These are phyloP conservation scores for Kwoniella shandongensis DNA, from an alignment of 768 basidiomycete species.

Conservation along the genomic window DNA sequence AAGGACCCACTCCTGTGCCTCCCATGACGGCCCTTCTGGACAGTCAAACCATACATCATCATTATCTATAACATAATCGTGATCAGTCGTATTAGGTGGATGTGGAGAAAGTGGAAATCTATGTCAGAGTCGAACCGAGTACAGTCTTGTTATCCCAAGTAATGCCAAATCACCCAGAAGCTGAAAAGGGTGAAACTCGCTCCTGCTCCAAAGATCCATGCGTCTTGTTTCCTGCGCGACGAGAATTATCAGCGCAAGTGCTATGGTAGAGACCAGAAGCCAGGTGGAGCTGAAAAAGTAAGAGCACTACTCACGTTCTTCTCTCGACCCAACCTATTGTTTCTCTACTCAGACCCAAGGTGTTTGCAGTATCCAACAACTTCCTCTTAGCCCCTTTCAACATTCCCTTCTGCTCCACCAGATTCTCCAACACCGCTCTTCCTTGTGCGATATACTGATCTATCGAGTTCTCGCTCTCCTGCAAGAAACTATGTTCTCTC, in stretches of 20 bases:
- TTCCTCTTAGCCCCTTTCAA: conserved; percentile 85
- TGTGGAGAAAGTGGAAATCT: too few relatives aligned
- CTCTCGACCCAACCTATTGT: conserved; percentile 98
- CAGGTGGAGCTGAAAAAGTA: too few relatives aligned
- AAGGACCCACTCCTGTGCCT: too few relatives aligned
- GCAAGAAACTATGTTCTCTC: conserved; percentile 83
- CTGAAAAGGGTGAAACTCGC: conserved; percentile 84
- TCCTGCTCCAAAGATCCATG: conserved; percentile 86
- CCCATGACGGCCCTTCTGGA: too few relatives aligned
- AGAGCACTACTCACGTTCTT: conserved; percentile 68
- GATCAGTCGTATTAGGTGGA: too few relatives aligned
- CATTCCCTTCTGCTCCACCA: conserved; percentile 88
- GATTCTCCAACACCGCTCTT: conserved; percentile 81
- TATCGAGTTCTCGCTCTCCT: conserved; percentile 73
- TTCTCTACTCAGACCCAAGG: conserved; percentile 84
- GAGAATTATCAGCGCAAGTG: not conserved
- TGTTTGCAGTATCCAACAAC: conserved; percentile 86
- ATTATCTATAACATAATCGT: not conserved
- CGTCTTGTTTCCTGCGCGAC: conserved; percentile 77
- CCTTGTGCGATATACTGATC: conserved; percentile 94
- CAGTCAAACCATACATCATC: too few relatives aligned
- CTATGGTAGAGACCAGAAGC: not conserved
- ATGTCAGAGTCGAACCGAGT: not conserved
- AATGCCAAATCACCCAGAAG: conserved; percentile 90
- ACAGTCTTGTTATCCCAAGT: conserved; percentile 60